Conservation (phyloP, 805 yeast genomes). For the Novakomyces olei region DNA sequence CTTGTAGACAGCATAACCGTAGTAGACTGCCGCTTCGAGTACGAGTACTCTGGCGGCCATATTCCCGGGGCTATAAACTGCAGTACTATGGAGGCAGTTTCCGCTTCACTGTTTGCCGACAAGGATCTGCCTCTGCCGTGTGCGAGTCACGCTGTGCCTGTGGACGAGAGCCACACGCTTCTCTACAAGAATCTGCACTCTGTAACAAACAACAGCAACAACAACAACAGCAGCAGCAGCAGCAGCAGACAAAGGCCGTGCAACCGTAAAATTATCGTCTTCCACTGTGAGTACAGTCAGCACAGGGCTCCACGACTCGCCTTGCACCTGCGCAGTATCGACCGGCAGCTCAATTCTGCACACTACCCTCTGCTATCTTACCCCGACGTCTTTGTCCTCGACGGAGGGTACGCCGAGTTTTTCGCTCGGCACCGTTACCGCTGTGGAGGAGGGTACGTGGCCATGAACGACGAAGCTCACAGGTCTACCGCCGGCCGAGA, state of each 20-base stretch:
- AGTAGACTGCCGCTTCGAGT: slow-evolving; percentile 79
- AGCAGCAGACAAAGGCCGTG: too few relatives aligned
- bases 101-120: slow-evolving; percentile 26
- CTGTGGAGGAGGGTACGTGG: slow-evolving; percentile 63
- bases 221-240: too few relatives aligned
- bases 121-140: too few relatives aligned
- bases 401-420: slow-evolving; percentile 78
- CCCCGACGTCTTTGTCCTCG: slow-evolving; percentile 72
- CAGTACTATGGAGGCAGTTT: slow-evolving; percentile 46
- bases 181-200: too few relatives aligned
- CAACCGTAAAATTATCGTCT: slow-evolving; percentile 30
- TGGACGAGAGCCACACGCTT: too few relatives aligned
- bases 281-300: slow-evolving; percentile 88
- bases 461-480: slow-evolving; percentile 47
- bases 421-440: slow-evolving; percentile 33
- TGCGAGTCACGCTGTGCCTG: too few relatives aligned
- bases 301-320: slow-evolving; percentile 93
- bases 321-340: slow-evolving; percentile 57
- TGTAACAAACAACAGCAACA: too few relatives aligned
- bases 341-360: slow-evolving; percentile 49
- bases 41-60: slow-evolving; percentile 87
- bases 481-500: slow-evolving; percentile 30
- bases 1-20: slow-evolving; percentile 36
- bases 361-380: slow-evolving; percentile 61
- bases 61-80: slow-evolving; percentile 64